phyloP scores from a whole-genome alignment of 2,329 filamentous ascomycete genomes.

The Xylariaceae sp. region DNA sequence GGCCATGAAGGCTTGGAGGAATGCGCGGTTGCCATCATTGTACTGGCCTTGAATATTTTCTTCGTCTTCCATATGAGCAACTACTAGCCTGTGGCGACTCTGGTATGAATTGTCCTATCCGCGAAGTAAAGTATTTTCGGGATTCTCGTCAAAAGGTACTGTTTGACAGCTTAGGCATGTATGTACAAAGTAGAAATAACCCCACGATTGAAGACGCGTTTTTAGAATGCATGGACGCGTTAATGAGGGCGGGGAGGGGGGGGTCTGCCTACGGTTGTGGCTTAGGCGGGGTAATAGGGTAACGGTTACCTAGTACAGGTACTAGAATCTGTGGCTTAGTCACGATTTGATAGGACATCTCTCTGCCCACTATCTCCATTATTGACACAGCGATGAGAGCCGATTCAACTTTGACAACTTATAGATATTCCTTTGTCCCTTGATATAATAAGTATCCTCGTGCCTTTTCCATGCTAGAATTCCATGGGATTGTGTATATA shows the following conservation, averaged over 20 bases:
- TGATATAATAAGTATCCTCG: no score
- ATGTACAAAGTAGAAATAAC: no score
- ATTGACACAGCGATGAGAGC: no score
- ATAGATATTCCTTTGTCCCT: no score
- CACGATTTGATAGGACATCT: no score
- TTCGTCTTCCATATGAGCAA: conserved; percentile 36
- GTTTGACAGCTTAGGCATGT: not conserved
- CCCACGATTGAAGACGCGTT: conserved; percentile 23
- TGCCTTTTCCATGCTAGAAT: no score
- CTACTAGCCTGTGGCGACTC: not conserved
- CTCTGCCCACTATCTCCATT: no score
- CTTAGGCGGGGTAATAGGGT: not conserved
- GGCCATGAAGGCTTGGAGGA: conserved; percentile 85
- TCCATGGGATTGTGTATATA: no score
- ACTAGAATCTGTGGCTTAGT: no score
- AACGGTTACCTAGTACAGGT: not conserved
- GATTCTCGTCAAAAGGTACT: no score
- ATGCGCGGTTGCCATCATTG: conserved; percentile 75
- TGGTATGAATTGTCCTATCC: not conserved
- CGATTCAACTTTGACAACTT: no score
- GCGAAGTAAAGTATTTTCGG: no score
- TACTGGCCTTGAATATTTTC: conserved; percentile 43
- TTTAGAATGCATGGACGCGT: conserved; percentile 12
- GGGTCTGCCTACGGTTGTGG: not conserved
- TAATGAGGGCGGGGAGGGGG: conserved; percentile 5